Evolutionary conservation across 23 red algal species (phyloP).

Genomic region (Gracilaria caudata): DNA sequence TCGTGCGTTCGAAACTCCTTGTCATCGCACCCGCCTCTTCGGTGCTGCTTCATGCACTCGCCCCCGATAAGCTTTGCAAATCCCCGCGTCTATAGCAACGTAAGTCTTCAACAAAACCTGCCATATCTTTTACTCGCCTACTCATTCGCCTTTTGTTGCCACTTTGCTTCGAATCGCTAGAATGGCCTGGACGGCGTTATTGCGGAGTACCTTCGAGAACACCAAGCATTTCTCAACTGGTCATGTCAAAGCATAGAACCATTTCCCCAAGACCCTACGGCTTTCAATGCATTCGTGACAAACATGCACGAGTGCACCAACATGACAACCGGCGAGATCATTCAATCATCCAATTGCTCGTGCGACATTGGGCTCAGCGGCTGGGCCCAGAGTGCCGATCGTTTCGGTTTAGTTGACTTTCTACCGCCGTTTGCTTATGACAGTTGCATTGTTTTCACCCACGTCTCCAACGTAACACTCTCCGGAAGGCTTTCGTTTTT

Average conservation of each 20-base stretch:
- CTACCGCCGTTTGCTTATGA: slow-evolving; percentile 43
- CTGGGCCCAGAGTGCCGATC: background rate
- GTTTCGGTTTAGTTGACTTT: slow-evolving; percentile 18
- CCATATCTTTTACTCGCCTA: no score
- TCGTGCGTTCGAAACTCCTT: background rate
- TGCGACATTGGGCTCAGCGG: slow-evolving; percentile 33
- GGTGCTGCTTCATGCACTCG: no score
- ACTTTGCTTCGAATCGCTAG: background rate
- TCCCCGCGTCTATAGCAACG: no score
- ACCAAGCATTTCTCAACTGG: background rate
- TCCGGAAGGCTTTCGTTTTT: slow-evolving; percentile 10
- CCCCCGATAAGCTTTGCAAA: no score
- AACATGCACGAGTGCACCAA: background rate
- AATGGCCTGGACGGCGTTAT: background rate
- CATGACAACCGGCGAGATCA: background rate
- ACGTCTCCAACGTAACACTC: background rate
- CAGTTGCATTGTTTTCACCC: background rate
- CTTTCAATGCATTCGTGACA: background rate
- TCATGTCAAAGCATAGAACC: background rate
- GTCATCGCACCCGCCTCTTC: no score
- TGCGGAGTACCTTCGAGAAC: background rate
- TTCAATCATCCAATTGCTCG: background rate
- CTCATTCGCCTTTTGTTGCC: no score
- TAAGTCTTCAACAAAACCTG: no score
- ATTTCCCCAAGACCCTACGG: background rate